Percentiles rank a stretch among this genome's conserved stretches.
Conservation (phyloP, 2,329 filamentous ascomycete genomes). For the Fusarium anguioides region DNA sequence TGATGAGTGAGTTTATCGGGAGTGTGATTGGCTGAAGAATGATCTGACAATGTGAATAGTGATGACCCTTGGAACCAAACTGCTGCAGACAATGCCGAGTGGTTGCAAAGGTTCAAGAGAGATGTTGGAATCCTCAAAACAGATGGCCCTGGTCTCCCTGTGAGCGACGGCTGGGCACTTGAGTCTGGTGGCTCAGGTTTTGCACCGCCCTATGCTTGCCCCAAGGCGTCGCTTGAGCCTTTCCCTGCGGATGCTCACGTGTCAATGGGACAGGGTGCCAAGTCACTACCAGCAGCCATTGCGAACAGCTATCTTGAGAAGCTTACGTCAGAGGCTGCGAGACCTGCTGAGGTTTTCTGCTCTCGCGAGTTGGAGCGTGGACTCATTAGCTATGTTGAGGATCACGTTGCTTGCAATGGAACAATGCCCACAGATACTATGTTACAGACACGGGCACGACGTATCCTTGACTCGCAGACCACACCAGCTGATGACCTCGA, state of each 20-base stretch:
- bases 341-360: slow-evolving; percentile 66
- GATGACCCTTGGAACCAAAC: slow-evolving; percentile 75
- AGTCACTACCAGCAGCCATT: slow-evolving; percentile 57
- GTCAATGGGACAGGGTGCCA: slow-evolving; percentile 51
- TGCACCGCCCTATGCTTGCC: slow-evolving; percentile 64
- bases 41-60: slow-evolving; percentile 50
- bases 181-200: slow-evolving; percentile 66
- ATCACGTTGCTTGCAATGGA: slow-evolving; percentile 52
- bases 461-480: slow-evolving; percentile 57
- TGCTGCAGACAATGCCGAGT: slow-evolving; percentile 71
- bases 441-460: slow-evolving; percentile 59
- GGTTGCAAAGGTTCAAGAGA: slow-evolving; percentile 72
- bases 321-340: slow-evolving; percentile 56
- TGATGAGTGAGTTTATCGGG: slow-evolving; percentile 62
- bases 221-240: slow-evolving; percentile 53
- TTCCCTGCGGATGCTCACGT: slow-evolving; percentile 50
- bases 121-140: slow-evolving; percentile 63
- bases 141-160: slow-evolving; percentile 62
- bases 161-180: slow-evolving; percentile 57
- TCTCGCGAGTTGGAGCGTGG: slow-evolving; percentile 68
- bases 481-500: slow-evolving; percentile 67
- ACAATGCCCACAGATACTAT: slow-evolving; percentile 61
- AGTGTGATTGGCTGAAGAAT: neutral
- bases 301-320: slow-evolving; percentile 62
- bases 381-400: slow-evolving; percentile 60